Base-by-base conservation (phyloP, 163 green algal genomes). In the Chlamydomonas reinhardtii region DNA sequence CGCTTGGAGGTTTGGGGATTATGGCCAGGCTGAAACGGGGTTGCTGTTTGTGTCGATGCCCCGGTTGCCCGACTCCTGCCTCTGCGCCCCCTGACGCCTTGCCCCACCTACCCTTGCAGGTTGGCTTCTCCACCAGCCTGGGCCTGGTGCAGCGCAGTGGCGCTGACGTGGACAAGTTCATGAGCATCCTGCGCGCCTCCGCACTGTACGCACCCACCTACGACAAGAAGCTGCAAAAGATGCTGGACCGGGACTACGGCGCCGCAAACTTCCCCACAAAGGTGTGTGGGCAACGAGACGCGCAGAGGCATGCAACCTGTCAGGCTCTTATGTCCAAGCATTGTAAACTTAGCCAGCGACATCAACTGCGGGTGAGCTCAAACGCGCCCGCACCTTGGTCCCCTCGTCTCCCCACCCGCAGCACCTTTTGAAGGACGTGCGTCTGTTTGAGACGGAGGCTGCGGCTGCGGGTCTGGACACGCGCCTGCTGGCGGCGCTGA, bases 151-250 rank as follows among this genome's bases (percentile, higher is more conserved):
- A 86, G 69, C 80, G 80, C 70, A 74, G 54, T 56, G 80, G 80
- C 17, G 80, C 80, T 4, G 70, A 71, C 2, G 80, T 86, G 69
- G 80, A 85, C 48, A 72, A 62, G 34, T 85, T 85, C 79, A 85
- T 86, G 80, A 52, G 20, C 70, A 79, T 86, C 54, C 56, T 86
- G 54, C 69, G 80, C 5, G 80, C 80, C 54, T 80, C 70, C 25
- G 80, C 80, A 35, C 70, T 85, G 52, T 86, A 86, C 80, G 80
- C 80, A 2, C 80, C 80, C 80, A 86, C 80, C 24, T 86, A 86
- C 56, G 80, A 86, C 80, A 86, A 86, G 70, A 86, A 86, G 70
- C 70, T 86, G 69, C 54, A 73, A 17, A 86, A 86, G 80, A 86
- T 86, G 80, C 69, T 86, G 56, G 80, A 86, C 80, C 27, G 80